Evolutionary conservation across 2,329 filamentous ascomycete species (phyloP), one percentile per base, ranked within the genome.

Genomic region (Lecanicillium sp.): DNA sequence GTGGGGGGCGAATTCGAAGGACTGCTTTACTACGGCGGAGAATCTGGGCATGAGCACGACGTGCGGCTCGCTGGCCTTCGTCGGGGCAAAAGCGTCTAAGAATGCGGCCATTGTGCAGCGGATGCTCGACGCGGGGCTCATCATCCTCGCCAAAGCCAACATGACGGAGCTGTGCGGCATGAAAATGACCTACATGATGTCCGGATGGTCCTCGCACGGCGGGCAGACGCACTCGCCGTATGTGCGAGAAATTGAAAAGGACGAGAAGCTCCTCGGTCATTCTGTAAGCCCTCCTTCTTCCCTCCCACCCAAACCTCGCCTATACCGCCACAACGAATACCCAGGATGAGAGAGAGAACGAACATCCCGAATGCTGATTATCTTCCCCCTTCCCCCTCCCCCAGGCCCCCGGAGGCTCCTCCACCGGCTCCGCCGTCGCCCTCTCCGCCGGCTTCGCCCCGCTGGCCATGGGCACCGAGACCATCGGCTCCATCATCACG

Each of bases 351-450:
- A n/a, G n/a, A n/a, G n/a, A n/a, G n/a, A n/a, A n/a, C n/a, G n/a
- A n/a, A n/a, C n/a, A n/a, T n/a, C n/a, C n/a, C n/a, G n/a, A n/a
- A n/a, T n/a, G n/a, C n/a, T n/a, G n/a, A n/a, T n/a, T n/a, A n/a
- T n/a, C n/a, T n/a, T n/a, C n/a, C n/a, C n/a, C n/a, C n/a, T n/a
- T n/a, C n/a, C n/a, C n/a, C n/a, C n/a, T n/a, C n/a, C n/a, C n/a
- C n/a, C n/a, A 65, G 57, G 51, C 54, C 1, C 62, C 63, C 1
- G 60, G 60, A 1, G 64, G 63, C 24, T 67, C 60, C 1, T 66
- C 63, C 2, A 50, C 58, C 2, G 63, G 64, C 17, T 64, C 64
- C n/a, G 63, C 58, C 10, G 62, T 66, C 3, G 56, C 57, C 3
- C 57, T 64, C 0, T 56, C 62, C 0, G 60, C 62, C 3, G 62